phyloP scores from a whole-genome alignment of 441 rosid genomes.

The Bocquillonia castaneifolia region DNA sequence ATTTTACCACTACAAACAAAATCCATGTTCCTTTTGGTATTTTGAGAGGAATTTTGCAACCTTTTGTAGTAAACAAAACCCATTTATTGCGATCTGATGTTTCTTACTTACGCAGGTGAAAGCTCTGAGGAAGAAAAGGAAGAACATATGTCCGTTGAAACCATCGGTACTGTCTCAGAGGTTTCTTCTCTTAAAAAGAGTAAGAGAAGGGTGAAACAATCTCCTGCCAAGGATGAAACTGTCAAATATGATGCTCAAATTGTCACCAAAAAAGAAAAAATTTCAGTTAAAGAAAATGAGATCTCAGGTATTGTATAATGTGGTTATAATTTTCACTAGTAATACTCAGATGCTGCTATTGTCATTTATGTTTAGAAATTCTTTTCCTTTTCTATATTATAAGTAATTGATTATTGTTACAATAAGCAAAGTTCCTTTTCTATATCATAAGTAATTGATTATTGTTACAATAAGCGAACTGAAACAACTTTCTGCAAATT shows the following conservation, averaged over 20 bases:
- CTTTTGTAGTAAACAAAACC: not conserved
- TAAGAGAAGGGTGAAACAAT: conserved; percentile 39
- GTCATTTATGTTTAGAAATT: not conserved
- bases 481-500: not conserved
- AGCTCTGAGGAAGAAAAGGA: conserved; percentile 34
- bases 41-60: not conserved
- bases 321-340: not conserved
- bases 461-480: not conserved
- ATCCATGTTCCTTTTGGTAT: conserved; percentile 6
- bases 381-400: not conserved
- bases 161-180: conserved; percentile 28
- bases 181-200: conserved; percentile 30
- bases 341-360: not conserved
- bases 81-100: conserved; percentile 13
- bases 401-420: not conserved
- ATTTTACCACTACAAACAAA: not conserved
- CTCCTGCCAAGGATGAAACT: conserved; percentile 23
- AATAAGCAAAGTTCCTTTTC: not conserved
- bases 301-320: conserved; percentile 32
- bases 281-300: conserved; percentile 27
- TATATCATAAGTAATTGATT: not conserved
- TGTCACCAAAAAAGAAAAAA: conserved; percentile 30
- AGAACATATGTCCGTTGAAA: conserved; percentile 20
- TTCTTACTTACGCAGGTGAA: conserved; percentile 41
- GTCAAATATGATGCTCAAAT: conserved; percentile 32